These are phyloP conservation scores for Rossbeevera mucosa DNA, from an alignment of 768 basidiomycete species.

Conservation along the genomic window DNA sequence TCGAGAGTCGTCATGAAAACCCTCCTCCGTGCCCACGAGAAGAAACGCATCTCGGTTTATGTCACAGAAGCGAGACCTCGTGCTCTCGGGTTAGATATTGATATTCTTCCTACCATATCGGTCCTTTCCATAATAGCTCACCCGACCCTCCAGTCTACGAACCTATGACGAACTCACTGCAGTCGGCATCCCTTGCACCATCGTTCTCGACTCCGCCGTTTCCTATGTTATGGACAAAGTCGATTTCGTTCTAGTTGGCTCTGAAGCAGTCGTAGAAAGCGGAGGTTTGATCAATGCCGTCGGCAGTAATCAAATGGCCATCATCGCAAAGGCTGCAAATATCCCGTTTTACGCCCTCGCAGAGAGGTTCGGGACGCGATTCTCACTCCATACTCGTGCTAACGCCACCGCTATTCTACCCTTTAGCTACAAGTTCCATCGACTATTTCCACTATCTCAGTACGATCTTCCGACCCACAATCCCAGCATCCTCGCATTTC, in stretches of 20 bases:
- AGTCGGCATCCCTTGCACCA: constrained; percentile 90
- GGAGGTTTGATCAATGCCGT: constrained; percentile 91
- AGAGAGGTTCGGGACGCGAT: constrained; percentile 58
- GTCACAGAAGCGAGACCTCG: constrained; percentile 94
- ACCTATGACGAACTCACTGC: constrained; percentile 85
- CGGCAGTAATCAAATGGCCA: constrained; percentile 94
- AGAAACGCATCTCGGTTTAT: constrained; percentile 94
- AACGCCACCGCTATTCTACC: constrained; percentile 21
- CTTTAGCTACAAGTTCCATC: constrained; percentile 88
- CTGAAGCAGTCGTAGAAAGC: constrained; percentile 96
- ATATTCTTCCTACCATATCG: constrained; percentile 12
- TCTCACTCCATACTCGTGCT: constrained; percentile 17
- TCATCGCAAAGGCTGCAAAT: constrained; percentile 89
- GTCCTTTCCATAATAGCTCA: constrained; percentile 4
- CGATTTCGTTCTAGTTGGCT: constrained; percentile 92
- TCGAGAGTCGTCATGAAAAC: constrained; percentile 95
- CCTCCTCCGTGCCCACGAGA: constrained; percentile 81
- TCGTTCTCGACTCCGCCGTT: constrained; percentile 94
- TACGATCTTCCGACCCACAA: constrained; percentile 84
- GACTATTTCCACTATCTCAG: constrained; percentile 89
- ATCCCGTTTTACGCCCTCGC: constrained; percentile 97
- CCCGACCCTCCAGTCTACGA: constrained; percentile 56
- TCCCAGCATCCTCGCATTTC: constrained; percentile 69
- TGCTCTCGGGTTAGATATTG: constrained; percentile 71
- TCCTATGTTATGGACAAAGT: constrained; percentile 97